phyloP scores from a whole-genome alignment of 495 filamentous ascomycete genomes.

The Daldinia decipiens region DNA sequence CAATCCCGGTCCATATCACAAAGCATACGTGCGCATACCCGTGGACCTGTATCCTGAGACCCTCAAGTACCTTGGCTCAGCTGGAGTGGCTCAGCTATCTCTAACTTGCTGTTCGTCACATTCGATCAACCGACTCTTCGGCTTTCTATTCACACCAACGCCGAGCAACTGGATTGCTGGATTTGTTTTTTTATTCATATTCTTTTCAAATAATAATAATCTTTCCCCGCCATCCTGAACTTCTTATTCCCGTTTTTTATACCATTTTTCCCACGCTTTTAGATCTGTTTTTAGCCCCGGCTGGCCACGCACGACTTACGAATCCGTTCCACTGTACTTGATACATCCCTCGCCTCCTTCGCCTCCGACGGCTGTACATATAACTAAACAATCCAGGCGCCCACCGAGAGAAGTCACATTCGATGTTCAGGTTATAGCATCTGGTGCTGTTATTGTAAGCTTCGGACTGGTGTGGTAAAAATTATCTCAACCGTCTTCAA shows the following conservation, averaged over 20 bases:
- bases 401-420: slow-evolving; percentile 6
- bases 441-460: slow-evolving; percentile 15
- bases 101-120: slow-evolving; percentile 24
- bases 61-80: slow-evolving; percentile 26
- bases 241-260: slow-evolving; percentile 18
- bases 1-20: slow-evolving; percentile 29
- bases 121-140: slow-evolving; percentile 21
- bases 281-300: slow-evolving; percentile 25
- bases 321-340: slow-evolving; percentile 39
- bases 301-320: slow-evolving; percentile 42
- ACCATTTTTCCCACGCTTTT: slow-evolving; percentile 15
- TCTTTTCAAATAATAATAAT: slow-evolving; percentile 24
- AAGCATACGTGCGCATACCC: slow-evolving; percentile 32
- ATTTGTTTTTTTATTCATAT: not conserved
- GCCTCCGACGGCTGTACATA: slow-evolving; percentile 20
- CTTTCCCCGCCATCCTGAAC: slow-evolving; percentile 10
- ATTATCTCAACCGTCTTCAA: slow-evolving; percentile 3
- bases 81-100: slow-evolving; percentile 43
- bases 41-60: slow-evolving; percentile 16
- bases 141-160: slow-evolving; percentile 37
- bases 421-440: slow-evolving; percentile 36
- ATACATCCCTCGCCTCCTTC: slow-evolving; percentile 22
- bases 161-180: slow-evolving; percentile 30
- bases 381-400: slow-evolving; percentile 21
- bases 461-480: slow-evolving; percentile 31